Percentiles rank a stretch among this genome's conserved stretches.
These are phyloP conservation scores for Saussurea involucrata DNA, from an alignment of 129 eudicot genomes.

Conservation along the genomic window DNA sequence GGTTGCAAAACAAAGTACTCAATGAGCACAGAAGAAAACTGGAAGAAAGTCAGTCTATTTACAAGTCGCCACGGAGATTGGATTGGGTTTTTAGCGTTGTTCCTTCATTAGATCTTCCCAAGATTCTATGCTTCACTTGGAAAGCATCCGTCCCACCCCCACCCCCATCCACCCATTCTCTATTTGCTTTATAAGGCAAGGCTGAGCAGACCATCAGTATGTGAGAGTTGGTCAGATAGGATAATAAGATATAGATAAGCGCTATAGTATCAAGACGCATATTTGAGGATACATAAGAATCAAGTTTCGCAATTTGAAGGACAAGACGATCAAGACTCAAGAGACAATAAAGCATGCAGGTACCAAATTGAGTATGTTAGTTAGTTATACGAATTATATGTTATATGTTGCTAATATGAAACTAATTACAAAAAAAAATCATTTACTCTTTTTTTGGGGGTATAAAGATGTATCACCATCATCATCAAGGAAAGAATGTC, in stretches of 20 bases:
- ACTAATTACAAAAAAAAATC: conserved; percentile 16
- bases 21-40: conserved; percentile 33
- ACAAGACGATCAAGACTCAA: conserved; percentile 28
- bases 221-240: conserved; percentile 35
- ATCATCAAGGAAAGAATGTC: conserved; percentile 59
- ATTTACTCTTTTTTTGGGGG: conserved; percentile 8
- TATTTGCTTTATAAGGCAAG: conserved; percentile 56
- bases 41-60: conserved; percentile 49
- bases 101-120: conserved; percentile 34
- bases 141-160: conserved; percentile 33
- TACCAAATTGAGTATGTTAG: conserved; percentile 20
- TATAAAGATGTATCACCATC: conserved; percentile 59
- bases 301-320: conserved; percentile 22
- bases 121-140: conserved; percentile 77
- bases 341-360: conserved; percentile 46
- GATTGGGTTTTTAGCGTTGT: conserved; percentile 21
- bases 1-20: conserved; percentile 25
- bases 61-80: conserved; percentile 36
- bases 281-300: conserved; percentile 24
- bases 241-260: conserved; percentile 39
- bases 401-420: conserved; percentile 13
- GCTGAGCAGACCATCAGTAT: conserved; percentile 30
- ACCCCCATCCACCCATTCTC: conserved; percentile 15
- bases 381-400: background rate
- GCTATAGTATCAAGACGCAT: conserved; percentile 28